phyloP scores from a whole-genome alignment of 2,329 filamentous ascomycete species.

The Colletotrichum endophyticum region DNA sequence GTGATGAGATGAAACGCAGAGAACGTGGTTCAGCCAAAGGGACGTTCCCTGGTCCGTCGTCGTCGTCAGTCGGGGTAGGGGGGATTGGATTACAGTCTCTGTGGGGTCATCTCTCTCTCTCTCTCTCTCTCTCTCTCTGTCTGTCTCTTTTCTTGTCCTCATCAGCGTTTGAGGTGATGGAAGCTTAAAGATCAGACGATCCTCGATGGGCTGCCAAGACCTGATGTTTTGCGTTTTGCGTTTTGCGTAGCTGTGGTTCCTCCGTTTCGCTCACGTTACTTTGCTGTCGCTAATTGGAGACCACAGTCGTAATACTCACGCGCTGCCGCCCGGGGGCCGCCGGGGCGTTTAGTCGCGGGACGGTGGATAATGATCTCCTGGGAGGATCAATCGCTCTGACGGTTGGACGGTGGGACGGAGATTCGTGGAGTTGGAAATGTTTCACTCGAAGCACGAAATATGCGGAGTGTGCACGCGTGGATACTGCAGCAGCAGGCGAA shows the following conservation, averaged over 20 bases:
- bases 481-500: not conserved
- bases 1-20: slow-evolving; percentile 20
- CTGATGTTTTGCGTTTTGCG: not conserved
- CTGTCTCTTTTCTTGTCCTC: not conserved
- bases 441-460: slow-evolving; percentile 4
- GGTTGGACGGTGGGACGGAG: not conserved
- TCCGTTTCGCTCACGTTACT: not conserved
- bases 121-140: not conserved
- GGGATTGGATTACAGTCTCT: not conserved
- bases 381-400: not conserved
- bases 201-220: slow-evolving; percentile 1
- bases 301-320: not conserved
- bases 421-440: not conserved
- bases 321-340: not conserved
- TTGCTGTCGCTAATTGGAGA: not conserved
- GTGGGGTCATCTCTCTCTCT: not conserved
- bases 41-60: not conserved
- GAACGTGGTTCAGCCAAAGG: not conserved
- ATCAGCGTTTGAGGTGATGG: slow-evolving; percentile 21
- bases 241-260: not conserved
- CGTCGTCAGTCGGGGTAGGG: not conserved
- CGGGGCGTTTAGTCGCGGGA: not conserved
- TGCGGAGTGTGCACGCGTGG: not conserved
- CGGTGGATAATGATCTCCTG: not conserved
- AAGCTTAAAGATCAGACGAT: slow-evolving; percentile 21